Conservation (phyloP, 108 stramenopile genomes). For the Bacterosira constricta region DNA sequence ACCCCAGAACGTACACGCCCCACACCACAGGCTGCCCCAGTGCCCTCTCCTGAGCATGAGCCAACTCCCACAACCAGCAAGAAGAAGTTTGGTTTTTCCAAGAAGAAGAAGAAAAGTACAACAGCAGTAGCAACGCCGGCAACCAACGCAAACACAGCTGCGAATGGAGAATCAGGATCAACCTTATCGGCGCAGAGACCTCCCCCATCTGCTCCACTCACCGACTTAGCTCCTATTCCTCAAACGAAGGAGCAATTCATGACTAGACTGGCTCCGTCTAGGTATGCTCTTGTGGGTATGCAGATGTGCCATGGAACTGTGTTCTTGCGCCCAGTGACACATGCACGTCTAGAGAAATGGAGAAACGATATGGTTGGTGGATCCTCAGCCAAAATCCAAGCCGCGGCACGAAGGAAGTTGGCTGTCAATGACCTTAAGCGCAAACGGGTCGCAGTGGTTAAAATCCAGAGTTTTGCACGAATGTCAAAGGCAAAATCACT, state of each 20-base stretch:
- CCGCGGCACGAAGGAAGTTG: constrained; percentile 41
- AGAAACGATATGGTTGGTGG: constrained; percentile 40
- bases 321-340: constrained; percentile 39
- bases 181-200: too few relatives aligned
- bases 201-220: constrained; percentile 12
- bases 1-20: neutral
- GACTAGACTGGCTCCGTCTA: constrained; percentile 13
- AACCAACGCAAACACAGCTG: too few relatives aligned
- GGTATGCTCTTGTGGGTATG: constrained; percentile 44
- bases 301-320: constrained; percentile 43
- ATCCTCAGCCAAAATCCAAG: constrained; percentile 46
- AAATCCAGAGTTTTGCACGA: constrained; percentile 36
- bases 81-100: too few relatives aligned
- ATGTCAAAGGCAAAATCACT: constrained; percentile 25
- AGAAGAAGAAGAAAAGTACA: too few relatives aligned
- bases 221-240: constrained; percentile 34
- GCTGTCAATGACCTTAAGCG: constrained; percentile 17
- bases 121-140: too few relatives aligned
- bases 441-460: constrained; percentile 20
- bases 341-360: constrained; percentile 20
- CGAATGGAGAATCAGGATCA: neutral
- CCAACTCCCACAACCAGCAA: neutral
- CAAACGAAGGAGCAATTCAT: constrained; percentile 38
- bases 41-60: too few relatives aligned
- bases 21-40: neutral